phyloP scores from a whole-genome alignment of 2,329 filamentous ascomycete species.

The Cytospora piceicola region DNA sequence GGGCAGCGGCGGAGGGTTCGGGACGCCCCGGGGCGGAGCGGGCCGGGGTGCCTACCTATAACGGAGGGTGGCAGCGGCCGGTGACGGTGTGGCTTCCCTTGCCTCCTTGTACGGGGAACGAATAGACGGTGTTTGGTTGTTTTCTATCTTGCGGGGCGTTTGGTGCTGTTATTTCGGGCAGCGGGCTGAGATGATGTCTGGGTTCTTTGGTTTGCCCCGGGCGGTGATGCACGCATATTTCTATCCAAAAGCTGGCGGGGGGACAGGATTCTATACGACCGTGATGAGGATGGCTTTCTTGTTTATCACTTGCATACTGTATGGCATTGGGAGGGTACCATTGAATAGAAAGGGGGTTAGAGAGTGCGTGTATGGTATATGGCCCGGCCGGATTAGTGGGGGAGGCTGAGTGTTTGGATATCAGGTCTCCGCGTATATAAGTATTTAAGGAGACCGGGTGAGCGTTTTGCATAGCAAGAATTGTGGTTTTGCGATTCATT shows the following conservation, averaged over 20 bases:
- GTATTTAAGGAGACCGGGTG: background rate
- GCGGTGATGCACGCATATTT: background rate
- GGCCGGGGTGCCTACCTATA: background rate
- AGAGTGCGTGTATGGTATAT: background rate
- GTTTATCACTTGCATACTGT: background rate
- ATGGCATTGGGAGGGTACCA: background rate
- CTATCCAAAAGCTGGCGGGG: background rate
- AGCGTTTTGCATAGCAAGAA: background rate
- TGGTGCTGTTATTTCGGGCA: background rate
- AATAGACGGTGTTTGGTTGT: background rate
- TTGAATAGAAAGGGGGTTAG: background rate
- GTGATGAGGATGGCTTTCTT: background rate
- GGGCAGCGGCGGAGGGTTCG: background rate
- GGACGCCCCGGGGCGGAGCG: no score
- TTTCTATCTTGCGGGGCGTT: slow-evolving; percentile 2
- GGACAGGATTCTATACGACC: background rate
- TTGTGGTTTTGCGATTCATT: no score
- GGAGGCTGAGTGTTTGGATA: background rate
- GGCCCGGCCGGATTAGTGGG: no score
- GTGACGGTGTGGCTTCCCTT: background rate
- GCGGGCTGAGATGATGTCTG: no score
- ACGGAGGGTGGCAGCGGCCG: background rate
- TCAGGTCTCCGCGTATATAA: background rate
- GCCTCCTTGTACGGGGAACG: background rate
- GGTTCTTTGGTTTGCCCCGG: background rate